Evolutionary conservation across 192 early-diverging fungal genomes (phyloP), one percentile per base, ranked within the genome.

Genomic region (Coemansia sp.): DNA sequence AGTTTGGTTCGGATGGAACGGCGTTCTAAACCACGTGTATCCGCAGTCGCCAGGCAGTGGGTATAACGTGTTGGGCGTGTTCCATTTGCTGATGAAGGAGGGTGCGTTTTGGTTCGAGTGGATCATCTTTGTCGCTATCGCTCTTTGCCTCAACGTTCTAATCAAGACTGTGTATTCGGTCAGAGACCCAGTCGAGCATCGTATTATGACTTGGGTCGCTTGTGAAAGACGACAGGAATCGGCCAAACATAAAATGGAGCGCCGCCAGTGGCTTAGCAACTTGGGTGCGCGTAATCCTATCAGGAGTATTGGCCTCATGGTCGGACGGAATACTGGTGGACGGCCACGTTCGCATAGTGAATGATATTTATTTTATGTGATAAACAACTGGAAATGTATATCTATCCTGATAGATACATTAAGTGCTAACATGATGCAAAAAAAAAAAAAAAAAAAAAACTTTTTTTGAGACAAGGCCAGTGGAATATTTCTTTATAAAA

Each of bases 1-100:
- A 8, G 73, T 85, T 21, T 90, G 89, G 87, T 90, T 88, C 63
- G 75, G 77, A 10, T 91, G 85, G 80, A 87, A 91, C 48, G 86
- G 86, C 41, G 76, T 88, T n/a, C 84, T 89, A 39, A 83, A 77
- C 29, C 84, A 84, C 70, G 66, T 87, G 15, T 91, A 90, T 48
- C 89, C 89, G 8, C 36, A 62, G 14, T 77, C 70, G 4, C 79
- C 80, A 2, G 66, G 76, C 0, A 69, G 79, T 6, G 84, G 82
- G 6, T 90, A 88, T 63, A 82, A 84, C 63, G 89, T 89, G 12
- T 65, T 75, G 32, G 87, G 88, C 4, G 78, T 72, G 9, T 90
- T 90, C 59, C 72, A 75, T 27, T 45, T 63, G 23, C 23, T 87
- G 62, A 81, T 85, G 46, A 46, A 27, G 12, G 75, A 75, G 31